phyloP scores from a whole-genome alignment of 1,284 basidiomycete genomes.

The Apiotrichum sp. region DNA sequence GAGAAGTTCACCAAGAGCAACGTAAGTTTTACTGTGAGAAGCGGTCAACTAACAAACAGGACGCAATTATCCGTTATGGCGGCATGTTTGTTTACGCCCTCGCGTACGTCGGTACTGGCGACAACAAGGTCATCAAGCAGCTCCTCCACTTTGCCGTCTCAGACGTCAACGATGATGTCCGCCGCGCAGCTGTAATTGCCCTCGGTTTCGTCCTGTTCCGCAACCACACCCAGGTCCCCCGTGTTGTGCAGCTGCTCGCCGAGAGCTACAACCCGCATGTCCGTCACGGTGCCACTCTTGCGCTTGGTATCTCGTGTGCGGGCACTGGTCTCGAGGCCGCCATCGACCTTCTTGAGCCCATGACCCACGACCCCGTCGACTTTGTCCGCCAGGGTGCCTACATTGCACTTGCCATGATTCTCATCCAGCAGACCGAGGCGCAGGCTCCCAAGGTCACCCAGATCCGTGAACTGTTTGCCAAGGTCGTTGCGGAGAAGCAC shows the following conservation, averaged over 20 bases:
- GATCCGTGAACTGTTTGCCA: constrained; percentile 73
- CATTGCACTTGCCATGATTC: constrained; percentile 87
- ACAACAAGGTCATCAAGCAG: constrained; percentile 83
- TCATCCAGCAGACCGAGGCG: constrained; percentile 89
- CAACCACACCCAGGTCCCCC: constrained; percentile 85
- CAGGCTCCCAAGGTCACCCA: constrained; percentile 72
- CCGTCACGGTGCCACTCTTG: constrained; percentile 87
- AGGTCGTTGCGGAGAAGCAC: constrained; percentile 88
- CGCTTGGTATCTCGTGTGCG: constrained; percentile 80
- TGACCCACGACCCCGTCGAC: constrained; percentile 94
- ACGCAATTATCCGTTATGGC: constrained; percentile 89
- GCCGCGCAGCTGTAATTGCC: constrained; percentile 86
- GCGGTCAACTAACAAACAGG: constrained; percentile 51
- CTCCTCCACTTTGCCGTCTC: constrained; percentile 91
- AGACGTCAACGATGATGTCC: constrained; percentile 92
- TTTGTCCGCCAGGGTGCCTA: constrained; percentile 97
- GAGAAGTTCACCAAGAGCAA: constrained; percentile 74
- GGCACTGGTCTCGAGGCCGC: constrained; percentile 95
- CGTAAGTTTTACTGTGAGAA: constrained; percentile 49
- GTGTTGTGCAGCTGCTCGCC: constrained; percentile 87
- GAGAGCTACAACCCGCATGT: constrained; percentile 99
- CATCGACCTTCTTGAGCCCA: constrained; percentile 87
- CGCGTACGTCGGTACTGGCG: constrained; percentile 88
- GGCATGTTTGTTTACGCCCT: constrained; percentile 91
- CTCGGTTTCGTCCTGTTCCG: constrained; percentile 93